Conservation (phyloP, 805 yeast genomes). For the Wickerhamomyces xylosicus region DNA sequence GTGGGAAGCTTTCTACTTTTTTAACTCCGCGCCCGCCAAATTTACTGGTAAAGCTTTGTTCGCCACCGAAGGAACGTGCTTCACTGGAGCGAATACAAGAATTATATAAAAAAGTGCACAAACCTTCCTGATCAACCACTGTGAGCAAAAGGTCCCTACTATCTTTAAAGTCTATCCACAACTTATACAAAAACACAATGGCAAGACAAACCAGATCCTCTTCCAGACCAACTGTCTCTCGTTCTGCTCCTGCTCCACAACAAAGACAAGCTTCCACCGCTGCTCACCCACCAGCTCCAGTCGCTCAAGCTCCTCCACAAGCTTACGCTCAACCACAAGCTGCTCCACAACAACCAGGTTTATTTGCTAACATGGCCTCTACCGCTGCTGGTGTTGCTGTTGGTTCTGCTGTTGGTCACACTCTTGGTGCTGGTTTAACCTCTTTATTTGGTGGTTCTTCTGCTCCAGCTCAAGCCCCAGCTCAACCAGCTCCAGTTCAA, state of each 20-base stretch:
- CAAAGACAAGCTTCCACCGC: slow-evolving; percentile 75
- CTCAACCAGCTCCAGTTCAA: slow-evolving; percentile 30
- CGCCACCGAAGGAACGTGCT: too few relatives aligned
- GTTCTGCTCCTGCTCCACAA: slow-evolving; percentile 26
- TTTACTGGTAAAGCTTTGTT: too few relatives aligned
- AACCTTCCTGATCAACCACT: too few relatives aligned
- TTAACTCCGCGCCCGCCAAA: too few relatives aligned
- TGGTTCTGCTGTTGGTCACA: slow-evolving; percentile 95
- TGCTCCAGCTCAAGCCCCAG: slow-evolving; percentile 28
- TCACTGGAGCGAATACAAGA: too few relatives aligned
- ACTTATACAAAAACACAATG: too few relatives aligned
- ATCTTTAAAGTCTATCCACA: too few relatives aligned
- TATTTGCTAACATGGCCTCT: slow-evolving; percentile 95
- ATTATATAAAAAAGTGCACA: too few relatives aligned
- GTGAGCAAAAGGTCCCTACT: slow-evolving; percentile 2
- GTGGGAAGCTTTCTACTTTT: too few relatives aligned
- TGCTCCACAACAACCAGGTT: slow-evolving; percentile 62
- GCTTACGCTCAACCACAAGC: slow-evolving; percentile 43
- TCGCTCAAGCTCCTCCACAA: slow-evolving; percentile 33
- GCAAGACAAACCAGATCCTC: slow-evolving; percentile 38
- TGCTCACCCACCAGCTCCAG: slow-evolving; percentile 40
- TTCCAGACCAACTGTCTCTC: slow-evolving; percentile 33
- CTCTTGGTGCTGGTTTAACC: slow-evolving; percentile 89
- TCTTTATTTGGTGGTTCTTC: slow-evolving; percentile 80
- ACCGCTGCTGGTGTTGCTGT: slow-evolving; percentile 99